Percentiles rank a stretch among this genome's conserved stretches.
Conservation (phyloP, 2,329 filamentous ascomycete species). For the Cytospora leucostoma region DNA sequence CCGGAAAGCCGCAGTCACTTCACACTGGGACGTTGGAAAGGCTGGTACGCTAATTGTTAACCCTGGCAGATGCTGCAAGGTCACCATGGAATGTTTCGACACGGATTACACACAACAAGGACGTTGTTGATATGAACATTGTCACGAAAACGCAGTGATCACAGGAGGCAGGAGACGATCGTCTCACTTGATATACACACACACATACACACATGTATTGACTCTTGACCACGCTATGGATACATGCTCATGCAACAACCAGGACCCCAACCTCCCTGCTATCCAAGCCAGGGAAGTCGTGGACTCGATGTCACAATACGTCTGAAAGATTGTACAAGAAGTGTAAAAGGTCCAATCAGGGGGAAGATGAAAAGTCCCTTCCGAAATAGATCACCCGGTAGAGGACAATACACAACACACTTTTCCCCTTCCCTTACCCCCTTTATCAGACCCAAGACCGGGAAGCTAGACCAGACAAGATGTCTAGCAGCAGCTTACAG, state of each 20-base stretch:
- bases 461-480: background rate
- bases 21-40: no score
- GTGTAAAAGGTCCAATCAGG: conserved; percentile 16
- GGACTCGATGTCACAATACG: background rate
- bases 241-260: conserved; percentile 7
- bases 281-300: conserved; percentile 2
- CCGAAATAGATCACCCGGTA: background rate
- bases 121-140: no score
- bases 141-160: no score
- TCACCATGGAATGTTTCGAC: no score
- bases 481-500: conserved; percentile 1
- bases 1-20: no score
- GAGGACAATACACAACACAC: background rate
- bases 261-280: background rate
- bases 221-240: conserved; percentile 22
- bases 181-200: background rate
- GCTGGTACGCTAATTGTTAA: no score
- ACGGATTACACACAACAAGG: no score
- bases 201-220: conserved; percentile 9
- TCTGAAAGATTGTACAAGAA: conserved; percentile 26
- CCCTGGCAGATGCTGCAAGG: no score
- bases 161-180: background rate
- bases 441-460: background rate
- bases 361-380: background rate
- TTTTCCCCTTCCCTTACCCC: background rate